Evolutionary conservation across 2,329 filamentous ascomycete genomes (phyloP), one percentile per base, ranked within the genome.

Genomic region (Exophiala lecanii-corni): DNA sequence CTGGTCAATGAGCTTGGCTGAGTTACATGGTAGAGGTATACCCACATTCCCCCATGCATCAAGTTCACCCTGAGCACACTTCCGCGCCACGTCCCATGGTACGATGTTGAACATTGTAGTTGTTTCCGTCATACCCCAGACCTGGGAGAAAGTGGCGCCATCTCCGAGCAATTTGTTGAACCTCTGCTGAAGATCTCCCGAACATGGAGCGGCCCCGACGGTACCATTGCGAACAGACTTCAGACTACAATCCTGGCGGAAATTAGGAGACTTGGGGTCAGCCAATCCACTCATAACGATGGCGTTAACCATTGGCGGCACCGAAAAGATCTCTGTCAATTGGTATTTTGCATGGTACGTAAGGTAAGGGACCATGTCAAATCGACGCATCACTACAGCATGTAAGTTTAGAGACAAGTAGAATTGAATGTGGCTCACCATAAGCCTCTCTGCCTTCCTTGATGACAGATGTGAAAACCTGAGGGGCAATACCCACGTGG

Each of bases 111-210:
- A 41, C 25, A 26, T 38, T 4, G 37, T 41, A 53, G 57, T 47
- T 7, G 58, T 66, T 57, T 78, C 75, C 0, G 73, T 76, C 72
- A 76, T 75, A 1, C 75, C 74, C 67, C 70, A 78, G 20, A 74
- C 64, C 45, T 73, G 71, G 4, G 60, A 63, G 12, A 74, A 63
- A 12, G 62, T 61, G 0, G 70, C 68, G 19, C 64, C 58, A 1
- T 51, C 48, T 16, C 64, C 57, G 23, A 76, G 65, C 15, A 70
- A 56, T 5, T 54, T 53, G 16, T 67, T 61, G 47, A 73, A 62
- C 35, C 62, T 57, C 13, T 60, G 48, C 58, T 72, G 62, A 12
- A 64, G 59, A 1, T 59, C 58, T 2, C 58, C 62, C 5, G 68
- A 66, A 3, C 76, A 62, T 2, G 72, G 67, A 1, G 74, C 73